phyloP scores from a whole-genome alignment of 371 early-diverging fungal species.

The Mortierella sp. region DNA sequence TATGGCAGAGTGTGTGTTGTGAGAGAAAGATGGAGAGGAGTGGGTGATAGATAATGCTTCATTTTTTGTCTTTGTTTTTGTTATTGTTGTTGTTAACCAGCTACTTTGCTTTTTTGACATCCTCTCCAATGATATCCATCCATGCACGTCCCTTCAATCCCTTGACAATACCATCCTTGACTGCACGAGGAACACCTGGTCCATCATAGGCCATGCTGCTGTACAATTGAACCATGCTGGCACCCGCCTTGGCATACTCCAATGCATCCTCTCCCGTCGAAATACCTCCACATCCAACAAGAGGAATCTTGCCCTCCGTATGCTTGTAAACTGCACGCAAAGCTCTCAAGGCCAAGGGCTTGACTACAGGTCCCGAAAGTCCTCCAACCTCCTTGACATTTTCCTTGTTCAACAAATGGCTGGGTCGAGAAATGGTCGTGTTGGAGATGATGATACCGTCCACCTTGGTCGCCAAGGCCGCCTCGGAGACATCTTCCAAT shows the following conservation, averaged over 20 bases:
- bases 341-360: slow-evolving; percentile 68
- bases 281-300: slow-evolving; percentile 90
- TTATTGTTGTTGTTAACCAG: slow-evolving; percentile 6
- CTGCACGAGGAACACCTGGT: slow-evolving; percentile 72
- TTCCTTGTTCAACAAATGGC: slow-evolving; percentile 53
- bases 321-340: slow-evolving; percentile 74
- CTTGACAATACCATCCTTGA: slow-evolving; percentile 71
- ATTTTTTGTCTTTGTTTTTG: not conserved
- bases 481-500: slow-evolving; percentile 75
- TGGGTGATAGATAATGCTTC: too few relatives aligned
- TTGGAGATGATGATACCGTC: slow-evolving; percentile 89
- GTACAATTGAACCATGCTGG: slow-evolving; percentile 81
- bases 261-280: slow-evolving; percentile 76
- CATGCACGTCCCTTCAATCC: slow-evolving; percentile 63
- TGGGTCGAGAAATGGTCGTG: slow-evolving; percentile 83
- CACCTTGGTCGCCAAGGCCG: slow-evolving; percentile 67
- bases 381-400: slow-evolving; percentile 73
- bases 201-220: slow-evolving; percentile 77
- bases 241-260: slow-evolving; percentile 79
- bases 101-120: slow-evolving; percentile 29
- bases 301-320: slow-evolving; percentile 74
- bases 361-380: slow-evolving; percentile 80
- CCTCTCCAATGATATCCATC: slow-evolving; percentile 64
- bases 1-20: too few relatives aligned
- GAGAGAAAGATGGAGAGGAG: too few relatives aligned